These are phyloP conservation scores for Chrysoporthe cubensis DNA, from an alignment of 2,329 filamentous ascomycete genomes.

Conservation along the genomic window DNA sequence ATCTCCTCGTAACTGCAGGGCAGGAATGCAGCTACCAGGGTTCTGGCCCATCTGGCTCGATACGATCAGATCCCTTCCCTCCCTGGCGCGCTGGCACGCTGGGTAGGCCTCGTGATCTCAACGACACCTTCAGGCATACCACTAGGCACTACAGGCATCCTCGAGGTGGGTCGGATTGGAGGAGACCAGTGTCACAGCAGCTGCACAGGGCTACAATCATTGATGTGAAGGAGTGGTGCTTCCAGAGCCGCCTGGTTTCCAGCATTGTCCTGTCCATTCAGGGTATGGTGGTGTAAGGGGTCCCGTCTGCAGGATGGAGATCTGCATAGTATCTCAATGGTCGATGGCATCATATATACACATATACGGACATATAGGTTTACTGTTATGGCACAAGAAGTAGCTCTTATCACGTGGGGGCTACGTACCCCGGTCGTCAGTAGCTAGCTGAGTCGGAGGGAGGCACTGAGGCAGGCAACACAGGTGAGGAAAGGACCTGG, in stretches of 20 bases:
- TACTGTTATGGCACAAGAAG: background rate
- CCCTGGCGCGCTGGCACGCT: background rate
- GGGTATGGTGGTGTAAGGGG: no score
- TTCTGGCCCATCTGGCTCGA: background rate
- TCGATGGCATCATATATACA: background rate
- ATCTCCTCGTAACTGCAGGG: background rate
- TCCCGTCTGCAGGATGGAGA: no score
- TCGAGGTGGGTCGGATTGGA: background rate
- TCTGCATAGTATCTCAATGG: no score
- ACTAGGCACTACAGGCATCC: background rate
- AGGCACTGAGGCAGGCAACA: background rate
- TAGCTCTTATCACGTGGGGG: background rate
- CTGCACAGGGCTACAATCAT: background rate
- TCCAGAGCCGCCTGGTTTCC: background rate
- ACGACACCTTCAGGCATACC: background rate
- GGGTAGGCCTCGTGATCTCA: background rate
- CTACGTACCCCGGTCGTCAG: background rate
- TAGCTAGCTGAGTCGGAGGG: background rate
- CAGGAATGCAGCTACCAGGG: slow-evolving; percentile 1
- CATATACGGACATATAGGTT: background rate
- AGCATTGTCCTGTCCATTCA: background rate
- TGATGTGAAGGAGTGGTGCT: background rate
- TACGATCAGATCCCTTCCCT: background rate
- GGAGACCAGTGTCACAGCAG: background rate
- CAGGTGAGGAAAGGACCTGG: background rate